phyloP scores from a whole-genome alignment of 202 grass and related monocot genomes.

The Dendrocalamus latiflorus region DNA sequence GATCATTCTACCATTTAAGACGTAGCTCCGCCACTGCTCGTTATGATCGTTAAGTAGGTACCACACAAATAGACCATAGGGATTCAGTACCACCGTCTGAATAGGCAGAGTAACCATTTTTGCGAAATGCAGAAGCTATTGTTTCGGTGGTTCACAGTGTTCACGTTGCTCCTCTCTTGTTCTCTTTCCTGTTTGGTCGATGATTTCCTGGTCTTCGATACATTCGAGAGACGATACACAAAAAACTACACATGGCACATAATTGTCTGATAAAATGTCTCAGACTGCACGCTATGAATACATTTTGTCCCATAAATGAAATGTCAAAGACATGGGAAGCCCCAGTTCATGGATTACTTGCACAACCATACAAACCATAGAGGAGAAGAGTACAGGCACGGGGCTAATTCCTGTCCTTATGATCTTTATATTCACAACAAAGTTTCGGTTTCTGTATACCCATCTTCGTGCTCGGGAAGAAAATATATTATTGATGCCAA shows the following conservation, averaged over 20 bases:
- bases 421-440: constrained; percentile 35
- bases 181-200: background rate
- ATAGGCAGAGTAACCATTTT: background rate
- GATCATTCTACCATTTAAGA: no score
- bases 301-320: constrained; percentile 10
- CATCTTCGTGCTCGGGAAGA: constrained; percentile 23
- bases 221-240: no score
- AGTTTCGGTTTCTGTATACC: constrained; percentile 10
- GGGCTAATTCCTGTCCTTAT: background rate
- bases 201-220: background rate
- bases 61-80: background rate
- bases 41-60: background rate
- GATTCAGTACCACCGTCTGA: background rate
- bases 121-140: background rate
- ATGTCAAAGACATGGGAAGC: background rate
- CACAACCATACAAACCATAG: constrained; percentile 7
- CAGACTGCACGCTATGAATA: constrained; percentile 1
- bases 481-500: constrained; percentile 31
- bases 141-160: background rate
- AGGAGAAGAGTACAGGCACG: constrained; percentile 24
- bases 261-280: background rate
- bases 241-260: background rate
- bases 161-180: background rate
- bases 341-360: constrained; percentile 22
- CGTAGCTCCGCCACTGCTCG: no score